Evolutionary conservation across 2,329 filamentous ascomycete genomes (phyloP), one percentile per base, ranked within the genome.

Genomic region (Aspergillus luchuensis): DNA sequence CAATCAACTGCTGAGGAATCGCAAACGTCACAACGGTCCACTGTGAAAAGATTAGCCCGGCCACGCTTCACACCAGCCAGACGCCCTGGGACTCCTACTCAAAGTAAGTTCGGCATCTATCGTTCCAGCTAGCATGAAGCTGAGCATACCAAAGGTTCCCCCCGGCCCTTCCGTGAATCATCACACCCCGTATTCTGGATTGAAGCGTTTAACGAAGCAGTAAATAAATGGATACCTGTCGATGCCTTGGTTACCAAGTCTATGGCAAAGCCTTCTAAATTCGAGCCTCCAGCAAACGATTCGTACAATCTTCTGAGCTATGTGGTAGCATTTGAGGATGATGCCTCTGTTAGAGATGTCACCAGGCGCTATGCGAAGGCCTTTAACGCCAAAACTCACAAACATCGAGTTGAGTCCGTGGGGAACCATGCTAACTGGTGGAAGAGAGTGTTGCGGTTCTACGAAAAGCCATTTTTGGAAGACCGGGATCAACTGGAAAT

Each of bases 151-250:
- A 48, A 79, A 54, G 75, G 74, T 10, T 74, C 77, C 23, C 72
- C 74, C 36, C 76, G 76, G 19, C 77, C 72, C 13, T 84, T 89
- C 10, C 83, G 83, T 23, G 91, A 94, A 70, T 93, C 92, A 0
- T 76, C 85, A 0, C 91, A 89, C 69, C 95, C 95, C 0, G 84
- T 98, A 3, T 98, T 92, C 72, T 99, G 95, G 95, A 89, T 97
- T 0, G 95, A 99, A 77, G 89, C 91, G 3, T 91, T 97, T 65
- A 93, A 97, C 64, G 82, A 87, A 56, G 90, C 90, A 0, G 87
- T 92, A 65, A 91, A 97, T 72, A 96, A 92, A 79, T 99, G 95
- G 95, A 86, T 97, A 58, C 85, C 92, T 0, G 86, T 95, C 39
- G 95, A 99, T 72, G 87, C 93, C 0, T 76, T 97, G 0, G 92